These are phyloP conservation scores for Calonectria hongkongensis DNA, from an alignment of 2,329 filamentous ascomycete species.

Conservation along the genomic window DNA sequence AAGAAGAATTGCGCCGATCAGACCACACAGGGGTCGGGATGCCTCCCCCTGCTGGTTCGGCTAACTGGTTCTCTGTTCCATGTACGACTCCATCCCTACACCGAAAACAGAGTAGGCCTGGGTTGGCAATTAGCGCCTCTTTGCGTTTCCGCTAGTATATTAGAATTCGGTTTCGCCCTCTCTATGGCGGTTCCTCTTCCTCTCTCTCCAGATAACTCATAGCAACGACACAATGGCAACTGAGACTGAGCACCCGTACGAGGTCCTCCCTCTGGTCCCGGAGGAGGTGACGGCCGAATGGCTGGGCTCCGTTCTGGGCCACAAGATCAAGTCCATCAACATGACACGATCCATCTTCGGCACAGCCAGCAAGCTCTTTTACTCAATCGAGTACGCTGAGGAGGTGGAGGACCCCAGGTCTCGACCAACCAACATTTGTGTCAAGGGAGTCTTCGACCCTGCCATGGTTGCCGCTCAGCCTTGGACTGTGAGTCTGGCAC, in stretches of 20 bases:
- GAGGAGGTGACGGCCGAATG: constrained; percentile 26
- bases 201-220: background rate
- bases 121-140: background rate
- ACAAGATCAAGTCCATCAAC: constrained; percentile 17
- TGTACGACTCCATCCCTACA: constrained; percentile 25
- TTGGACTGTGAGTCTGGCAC: constrained; percentile 54
- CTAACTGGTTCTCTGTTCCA: constrained; percentile 17
- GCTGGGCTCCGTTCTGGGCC: constrained; percentile 18
- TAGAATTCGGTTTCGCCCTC: constrained; percentile 6
- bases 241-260: constrained; percentile 5
- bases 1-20: background rate
- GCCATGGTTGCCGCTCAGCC: constrained; percentile 55
- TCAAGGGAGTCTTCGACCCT: constrained; percentile 64
- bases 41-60: constrained; percentile 3
- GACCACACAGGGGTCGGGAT: constrained; percentile 1
- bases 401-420: background rate
- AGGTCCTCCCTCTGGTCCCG: constrained; percentile 11
- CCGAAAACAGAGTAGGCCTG: constrained; percentile 8
- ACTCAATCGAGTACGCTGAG: constrained; percentile 9
- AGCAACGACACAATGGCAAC: background rate
- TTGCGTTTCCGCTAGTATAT: constrained; percentile 4
- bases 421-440: constrained; percentile 22
- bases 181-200: background rate
- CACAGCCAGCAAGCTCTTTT: constrained; percentile 26
- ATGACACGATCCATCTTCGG: constrained; percentile 28